Base-by-base conservation (phyloP, 805 yeast genomes). In the Clavispora asparagi region DNA sequence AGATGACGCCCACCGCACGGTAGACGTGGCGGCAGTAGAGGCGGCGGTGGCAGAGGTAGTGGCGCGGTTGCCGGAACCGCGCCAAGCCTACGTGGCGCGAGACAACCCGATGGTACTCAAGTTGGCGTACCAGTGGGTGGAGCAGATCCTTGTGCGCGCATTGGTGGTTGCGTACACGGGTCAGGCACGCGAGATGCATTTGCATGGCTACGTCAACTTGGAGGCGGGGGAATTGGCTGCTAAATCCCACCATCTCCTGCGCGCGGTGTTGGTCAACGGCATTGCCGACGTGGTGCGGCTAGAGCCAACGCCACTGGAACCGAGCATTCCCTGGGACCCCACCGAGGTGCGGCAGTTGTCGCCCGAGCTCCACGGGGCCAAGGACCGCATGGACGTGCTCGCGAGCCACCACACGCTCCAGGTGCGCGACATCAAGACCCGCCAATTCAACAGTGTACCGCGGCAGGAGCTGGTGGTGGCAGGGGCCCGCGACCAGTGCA, bases 401-500 rank as follows among this genome's bases (percentile, higher is more conserved):
- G 27, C 42, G 17, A 11, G 16, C 19, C 13, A 41, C 32, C 51
- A 52, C 31, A 33, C 23, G 27, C 43, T 54, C 19, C 51, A 52
- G n/a, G 47, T 45, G 40, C 45, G 53, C n/a, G 94, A 85, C 61
- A 76, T 84, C 25, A 85, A 85, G 60, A 84, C 91, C 1, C 67
- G 91, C 44, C 56, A 67, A 0, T 55, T 55, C 37, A 67, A 64
- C 36, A 54, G 51, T 1, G 48, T 76, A 1, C 90, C 91, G 0
- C 41, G 52, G 0, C 85, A 80, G 50, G 54, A 61, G 1, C 71
- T 78, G 11, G 83, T 81, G 0, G 48, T 78, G 12, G 56, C 63
- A 4, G 68, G 76, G 6, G 74, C 86, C 1, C 74, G 75, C 54
- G 48, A 72, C n/a, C 94, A 86, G 64, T 81, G 83, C 4, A 71